Base-by-base conservation (phyloP, 2,329 filamentous ascomycete species). In the Stachybotrys echinatus region DNA sequence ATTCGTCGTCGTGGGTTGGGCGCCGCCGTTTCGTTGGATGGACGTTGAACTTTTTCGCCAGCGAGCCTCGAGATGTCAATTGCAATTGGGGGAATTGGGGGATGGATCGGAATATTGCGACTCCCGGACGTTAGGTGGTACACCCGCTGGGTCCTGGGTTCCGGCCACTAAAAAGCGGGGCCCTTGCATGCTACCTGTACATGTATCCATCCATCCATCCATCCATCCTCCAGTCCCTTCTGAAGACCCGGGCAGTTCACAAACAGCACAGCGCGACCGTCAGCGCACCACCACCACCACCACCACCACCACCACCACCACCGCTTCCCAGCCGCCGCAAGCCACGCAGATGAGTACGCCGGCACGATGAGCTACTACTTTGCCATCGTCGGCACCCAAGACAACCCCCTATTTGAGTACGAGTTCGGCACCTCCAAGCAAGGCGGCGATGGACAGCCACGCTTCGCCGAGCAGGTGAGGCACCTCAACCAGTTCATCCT, bases 401-500 rank as follows among this genome's bases (percentile, higher is more conserved):
- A 99, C 75, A 95, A 92, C 65, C 92, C 94, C 31, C 82, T 99
- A 58, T 99, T 97, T 74, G 92, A 95, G 73, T 84, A 95, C 71
- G 92, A 96, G 66, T 99, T 99, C 68, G 94, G 94, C 61, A 96
- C 92, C 38, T 95, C 90, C 39, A 96, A 96, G 71, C 87, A 91
- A 61, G 92, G 92, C 72, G 92, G 92, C 66, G 94, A 97, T 76
- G 94, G 94, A 60, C 79, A 91, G 66, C 82, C 92, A 53, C 88
- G 89, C 64, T 97, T 96, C 76, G 83, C 81, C 51, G 89, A 95
- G 57, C 86, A 95, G 63, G 88, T 92, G 49, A 85, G 89, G 55
- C 89, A 95, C 69, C 87, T 96, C 78, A 96, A 96, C 74, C 94
- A 96, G 70, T 97, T 99, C 74, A 90, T 97, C 65, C 84, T 96